These are phyloP conservation scores for Globisporangium paroecandrum DNA, from an alignment of 352 stramenopile genomes.

Conservation along the genomic window DNA sequence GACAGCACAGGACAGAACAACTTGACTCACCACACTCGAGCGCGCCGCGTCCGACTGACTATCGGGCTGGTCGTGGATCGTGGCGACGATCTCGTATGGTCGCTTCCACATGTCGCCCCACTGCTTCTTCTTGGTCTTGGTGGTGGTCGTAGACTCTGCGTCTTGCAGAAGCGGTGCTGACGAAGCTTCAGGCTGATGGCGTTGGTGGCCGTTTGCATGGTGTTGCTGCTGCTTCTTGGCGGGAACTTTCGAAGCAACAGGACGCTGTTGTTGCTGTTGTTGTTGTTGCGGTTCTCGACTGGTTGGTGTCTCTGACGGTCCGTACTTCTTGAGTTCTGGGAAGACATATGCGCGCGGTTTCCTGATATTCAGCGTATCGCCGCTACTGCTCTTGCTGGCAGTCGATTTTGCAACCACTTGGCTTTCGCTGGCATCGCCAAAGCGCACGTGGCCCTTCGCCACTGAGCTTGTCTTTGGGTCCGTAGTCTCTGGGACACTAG, in stretches of 20 bases:
- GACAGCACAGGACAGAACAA: too few species aligned
- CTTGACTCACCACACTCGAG: neutral
- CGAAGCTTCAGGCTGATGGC: neutral
- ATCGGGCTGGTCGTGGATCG: slow-evolving; percentile 38
- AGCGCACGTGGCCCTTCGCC: slow-evolving; percentile 35
- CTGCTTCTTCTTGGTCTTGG: slow-evolving; percentile 17
- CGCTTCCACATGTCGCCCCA: slow-evolving; percentile 71
- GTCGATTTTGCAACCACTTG: neutral
- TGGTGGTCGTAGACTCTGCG: neutral
- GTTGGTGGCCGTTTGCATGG: neutral
- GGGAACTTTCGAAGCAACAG: neutral
- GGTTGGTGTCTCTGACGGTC: slow-evolving; percentile 22
- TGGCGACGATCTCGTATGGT: slow-evolving; percentile 72
- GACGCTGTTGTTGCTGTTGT: neutral
- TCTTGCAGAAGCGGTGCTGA: neutral
- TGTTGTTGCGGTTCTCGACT: neutral
- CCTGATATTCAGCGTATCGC: neutral
- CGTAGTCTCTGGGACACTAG: neutral
- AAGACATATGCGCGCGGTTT: slow-evolving; percentile 8
- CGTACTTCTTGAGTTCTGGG: slow-evolving; percentile 57
- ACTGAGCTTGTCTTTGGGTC: neutral
- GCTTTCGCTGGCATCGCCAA: slow-evolving; percentile 32
- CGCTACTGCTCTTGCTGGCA: neutral
- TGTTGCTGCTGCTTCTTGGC: neutral
- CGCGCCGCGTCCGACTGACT: neutral